Percentiles rank a stretch among this genome's conserved stretches.
Conservation (phyloP, 106 monocot species). For the Dendrobium catenatum region DNA sequence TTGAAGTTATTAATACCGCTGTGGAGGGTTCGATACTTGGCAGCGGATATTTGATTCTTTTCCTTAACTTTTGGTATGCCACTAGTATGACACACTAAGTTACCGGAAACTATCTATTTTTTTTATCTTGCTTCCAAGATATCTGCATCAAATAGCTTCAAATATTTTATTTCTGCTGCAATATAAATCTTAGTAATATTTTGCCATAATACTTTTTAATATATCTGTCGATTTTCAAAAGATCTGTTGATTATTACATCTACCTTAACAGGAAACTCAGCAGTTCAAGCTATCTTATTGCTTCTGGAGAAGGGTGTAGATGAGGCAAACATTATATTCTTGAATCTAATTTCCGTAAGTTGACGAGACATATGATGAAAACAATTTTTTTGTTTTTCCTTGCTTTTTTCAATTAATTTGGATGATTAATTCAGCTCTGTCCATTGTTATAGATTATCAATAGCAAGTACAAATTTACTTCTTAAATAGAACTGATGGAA, state of each 20-base stretch:
- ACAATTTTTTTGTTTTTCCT: not conserved
- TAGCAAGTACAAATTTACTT: not conserved
- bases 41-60: too few species aligned
- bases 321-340: conserved; percentile 86
- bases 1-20: too few species aligned
- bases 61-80: too few species aligned
- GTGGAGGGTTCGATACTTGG: too few species aligned
- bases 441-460: not conserved
- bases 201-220: not conserved
- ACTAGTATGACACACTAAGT: too few species aligned
- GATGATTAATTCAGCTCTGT: not conserved
- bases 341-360: conserved; percentile 91
- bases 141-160: too few species aligned
- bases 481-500: not conserved
- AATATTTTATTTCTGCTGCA: too few species aligned
- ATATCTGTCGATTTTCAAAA: too few species aligned
- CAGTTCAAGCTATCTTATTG: conserved; percentile 73
- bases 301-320: conserved; percentile 76
- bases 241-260: not conserved
- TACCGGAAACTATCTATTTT: too few species aligned
- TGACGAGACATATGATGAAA: not conserved
- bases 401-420: not conserved
- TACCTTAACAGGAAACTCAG: conserved; percentile 65
- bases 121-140: too few species aligned
- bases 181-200: too few species aligned